Evolutionary conservation across 2,329 filamentous ascomycete species (phyloP).

Genomic region (Aureobasidium leucospermi): DNA sequence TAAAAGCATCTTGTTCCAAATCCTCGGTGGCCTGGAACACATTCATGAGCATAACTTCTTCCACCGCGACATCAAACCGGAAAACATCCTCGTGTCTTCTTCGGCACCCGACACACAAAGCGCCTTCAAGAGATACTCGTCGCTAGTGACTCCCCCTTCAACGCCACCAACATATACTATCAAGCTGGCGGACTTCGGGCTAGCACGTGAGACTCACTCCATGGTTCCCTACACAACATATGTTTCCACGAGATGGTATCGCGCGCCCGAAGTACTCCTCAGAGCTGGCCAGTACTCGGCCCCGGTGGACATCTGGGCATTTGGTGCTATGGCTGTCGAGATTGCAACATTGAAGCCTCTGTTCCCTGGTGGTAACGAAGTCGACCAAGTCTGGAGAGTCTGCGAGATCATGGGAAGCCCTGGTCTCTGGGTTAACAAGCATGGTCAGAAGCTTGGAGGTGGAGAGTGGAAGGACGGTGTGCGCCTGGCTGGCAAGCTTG

Average conservation of each 20-base stretch:
- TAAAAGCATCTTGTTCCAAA: constrained; percentile 97
- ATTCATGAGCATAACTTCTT: constrained; percentile 98
- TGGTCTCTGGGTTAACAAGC: constrained; percentile 95
- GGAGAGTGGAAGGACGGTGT: constrained; percentile 97
- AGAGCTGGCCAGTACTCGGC: constrained; percentile 95
- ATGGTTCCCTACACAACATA: constrained; percentile 97
- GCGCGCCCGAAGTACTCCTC: constrained; percentile 85
- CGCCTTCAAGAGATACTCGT: constrained; percentile 86
- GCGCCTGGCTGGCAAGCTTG: constrained; percentile 85
- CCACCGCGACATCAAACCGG: constrained; percentile 97
- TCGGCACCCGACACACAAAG: constrained; percentile 75
- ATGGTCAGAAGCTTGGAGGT: constrained; percentile 77
- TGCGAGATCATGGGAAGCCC: constrained; percentile 99
- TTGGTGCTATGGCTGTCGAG: constrained; percentile 97
- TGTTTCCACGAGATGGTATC: constrained; percentile 93
- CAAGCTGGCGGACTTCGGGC: constrained; percentile 96
- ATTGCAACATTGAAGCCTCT: constrained; percentile 93
- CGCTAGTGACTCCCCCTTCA: constrained; percentile 86
- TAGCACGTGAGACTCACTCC: constrained; percentile 95
- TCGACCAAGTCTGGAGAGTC: constrained; percentile 97
- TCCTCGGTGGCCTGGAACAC: constrained; percentile 90
- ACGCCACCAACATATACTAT: constrained; percentile 92
- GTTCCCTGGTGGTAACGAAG: constrained; percentile 96
- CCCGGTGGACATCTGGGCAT: constrained; percentile 96
- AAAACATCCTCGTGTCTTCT: constrained; percentile 95